These are phyloP conservation scores for Gloeopeniophorella convolvens DNA, from an alignment of 768 basidiomycete species.

Conservation along the genomic window DNA sequence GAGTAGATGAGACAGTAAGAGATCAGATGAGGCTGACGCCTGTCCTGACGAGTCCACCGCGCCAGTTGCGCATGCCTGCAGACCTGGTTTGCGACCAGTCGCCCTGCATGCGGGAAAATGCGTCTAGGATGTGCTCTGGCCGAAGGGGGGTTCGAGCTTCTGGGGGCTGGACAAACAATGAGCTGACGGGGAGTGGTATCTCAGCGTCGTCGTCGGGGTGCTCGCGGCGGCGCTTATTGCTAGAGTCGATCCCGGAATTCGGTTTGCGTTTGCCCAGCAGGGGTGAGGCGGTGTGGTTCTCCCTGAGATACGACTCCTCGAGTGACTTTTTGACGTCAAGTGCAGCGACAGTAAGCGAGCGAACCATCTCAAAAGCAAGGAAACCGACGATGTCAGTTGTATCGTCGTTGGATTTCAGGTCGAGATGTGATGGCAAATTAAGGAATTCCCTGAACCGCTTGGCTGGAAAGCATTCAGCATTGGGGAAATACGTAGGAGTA, in stretches of 20 bases:
- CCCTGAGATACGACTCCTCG: conserved; percentile 63
- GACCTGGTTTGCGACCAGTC: conserved; percentile 77
- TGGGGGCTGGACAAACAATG: conserved; percentile 75
- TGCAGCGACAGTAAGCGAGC: conserved; percentile 84
- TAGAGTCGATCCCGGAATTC: conserved; percentile 27
- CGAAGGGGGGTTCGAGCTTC: conserved; percentile 73
- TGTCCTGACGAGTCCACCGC: conserved; percentile 77
- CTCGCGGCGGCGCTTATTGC: conserved; percentile 46
- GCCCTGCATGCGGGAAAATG: conserved; percentile 84
- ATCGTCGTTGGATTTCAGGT: conserved; percentile 88
- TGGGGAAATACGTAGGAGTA: not conserved
- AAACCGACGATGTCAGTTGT: conserved; percentile 96
- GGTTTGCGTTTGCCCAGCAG: conserved; percentile 67
- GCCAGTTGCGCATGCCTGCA: conserved; percentile 86
- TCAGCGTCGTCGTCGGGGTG: conserved; percentile 54
- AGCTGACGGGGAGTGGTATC: conserved; percentile 58
- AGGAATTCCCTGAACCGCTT: conserved; percentile 95
- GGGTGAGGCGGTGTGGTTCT: conserved; percentile 55
- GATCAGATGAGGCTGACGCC: conserved; percentile 68
- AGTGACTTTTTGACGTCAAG: conserved; percentile 75
- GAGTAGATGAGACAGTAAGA: not conserved
- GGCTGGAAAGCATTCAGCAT: conserved; percentile 37
- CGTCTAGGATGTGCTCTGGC: conserved; percentile 87
- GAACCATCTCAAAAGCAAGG: conserved; percentile 95
- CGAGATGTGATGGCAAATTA: conserved; percentile 79